These are phyloP conservation scores for Gamarada debralockiae DNA, from an alignment of 495 filamentous ascomycete species.

Conservation along the genomic window DNA sequence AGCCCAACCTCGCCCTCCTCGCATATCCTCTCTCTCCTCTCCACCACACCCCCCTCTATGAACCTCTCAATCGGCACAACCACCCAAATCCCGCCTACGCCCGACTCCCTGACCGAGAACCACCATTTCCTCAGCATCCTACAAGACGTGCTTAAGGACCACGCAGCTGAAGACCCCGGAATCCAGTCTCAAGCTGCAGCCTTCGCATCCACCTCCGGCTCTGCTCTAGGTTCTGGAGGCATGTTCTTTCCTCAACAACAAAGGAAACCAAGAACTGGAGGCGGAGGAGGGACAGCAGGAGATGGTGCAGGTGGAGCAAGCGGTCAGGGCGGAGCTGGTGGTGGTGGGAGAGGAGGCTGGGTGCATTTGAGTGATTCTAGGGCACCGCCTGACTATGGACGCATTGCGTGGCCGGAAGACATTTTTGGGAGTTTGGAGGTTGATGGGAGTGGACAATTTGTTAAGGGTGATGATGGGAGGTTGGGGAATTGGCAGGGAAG, in stretches of 20 bases:
- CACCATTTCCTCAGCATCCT: conserved; percentile 69
- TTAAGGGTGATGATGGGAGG: conserved; percentile 41
- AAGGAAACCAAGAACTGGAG: conserved; percentile 30
- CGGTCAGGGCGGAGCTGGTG: conserved; percentile 77
- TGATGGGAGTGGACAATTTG: conserved; percentile 68
- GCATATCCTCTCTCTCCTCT: conserved; percentile 69
- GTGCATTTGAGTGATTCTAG: conserved; percentile 83
- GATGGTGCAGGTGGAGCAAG: conserved; percentile 74
- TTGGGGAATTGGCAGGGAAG: conserved; percentile 53
- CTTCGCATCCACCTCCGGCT: conserved; percentile 74
- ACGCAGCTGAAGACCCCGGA: conserved; percentile 69
- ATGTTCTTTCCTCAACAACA: conserved; percentile 53
- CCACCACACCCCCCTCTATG: conserved; percentile 65
- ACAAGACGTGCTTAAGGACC: conserved; percentile 62
- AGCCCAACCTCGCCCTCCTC: conserved; percentile 8
- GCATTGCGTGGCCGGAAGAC: conserved; percentile 89
- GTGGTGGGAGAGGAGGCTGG: conserved; percentile 79
- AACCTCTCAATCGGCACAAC: conserved; percentile 74
- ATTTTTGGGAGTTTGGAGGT: conserved; percentile 93
- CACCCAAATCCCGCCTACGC: conserved; percentile 68
- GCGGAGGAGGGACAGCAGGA: conserved; percentile 42
- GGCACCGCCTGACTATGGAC: conserved; percentile 82
- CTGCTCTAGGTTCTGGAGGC: conserved; percentile 62
- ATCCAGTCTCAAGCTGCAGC: conserved; percentile 73
- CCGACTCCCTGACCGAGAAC: conserved; percentile 74